A percentile compares a stretch with the other conserved stretches of the same genome.
Evolutionary conservation across 2,329 filamentous ascomycete genomes (phyloP).

Genomic region (Nemania sp.): DNA sequence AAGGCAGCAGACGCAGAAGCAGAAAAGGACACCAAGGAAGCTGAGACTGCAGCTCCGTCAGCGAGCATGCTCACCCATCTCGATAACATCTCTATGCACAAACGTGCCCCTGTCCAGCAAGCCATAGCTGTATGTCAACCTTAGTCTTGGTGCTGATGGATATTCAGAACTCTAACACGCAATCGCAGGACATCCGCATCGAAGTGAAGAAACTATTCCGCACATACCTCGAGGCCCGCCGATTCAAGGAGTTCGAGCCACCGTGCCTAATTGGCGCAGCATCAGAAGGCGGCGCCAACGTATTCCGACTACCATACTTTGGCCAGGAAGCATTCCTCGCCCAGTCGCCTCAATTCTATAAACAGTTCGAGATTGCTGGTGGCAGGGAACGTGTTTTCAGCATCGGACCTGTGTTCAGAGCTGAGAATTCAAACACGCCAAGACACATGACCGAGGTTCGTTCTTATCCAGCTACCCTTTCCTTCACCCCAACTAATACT

Average conservation of each 20-base stretch:
- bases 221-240: slow-evolving; percentile 4
- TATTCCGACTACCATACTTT: slow-evolving; percentile 93
- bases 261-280: slow-evolving; percentile 90
- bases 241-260: slow-evolving; percentile 86
- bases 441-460: slow-evolving; percentile 82
- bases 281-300: slow-evolving; percentile 91
- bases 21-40: slow-evolving; percentile 53
- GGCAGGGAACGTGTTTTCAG: slow-evolving; percentile 82
- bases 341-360: slow-evolving; percentile 87
- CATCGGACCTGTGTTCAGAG: slow-evolving; percentile 84
- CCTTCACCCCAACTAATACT: neutral
- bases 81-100: slow-evolving; percentile 92
- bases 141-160: neutral
- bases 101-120: slow-evolving; percentile 90
- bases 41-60: slow-evolving; percentile 61
- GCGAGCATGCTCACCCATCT: slow-evolving; percentile 87
- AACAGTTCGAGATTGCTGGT: slow-evolving; percentile 86
- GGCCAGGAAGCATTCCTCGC: slow-evolving; percentile 83
- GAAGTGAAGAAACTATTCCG: slow-evolving; percentile 23
- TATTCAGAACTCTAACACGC: neutral
- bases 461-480: slow-evolving; percentile 32
- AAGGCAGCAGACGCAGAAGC: slow-evolving; percentile 46
- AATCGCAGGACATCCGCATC: slow-evolving; percentile 13
- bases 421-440: slow-evolving; percentile 87
- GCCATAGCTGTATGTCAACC: slow-evolving; percentile 65